A percentile compares a stretch with the other conserved stretches of the same genome.
Conservation (phyloP, 164 flowering plant genomes). For the Pachysandra terminalis region DNA sequence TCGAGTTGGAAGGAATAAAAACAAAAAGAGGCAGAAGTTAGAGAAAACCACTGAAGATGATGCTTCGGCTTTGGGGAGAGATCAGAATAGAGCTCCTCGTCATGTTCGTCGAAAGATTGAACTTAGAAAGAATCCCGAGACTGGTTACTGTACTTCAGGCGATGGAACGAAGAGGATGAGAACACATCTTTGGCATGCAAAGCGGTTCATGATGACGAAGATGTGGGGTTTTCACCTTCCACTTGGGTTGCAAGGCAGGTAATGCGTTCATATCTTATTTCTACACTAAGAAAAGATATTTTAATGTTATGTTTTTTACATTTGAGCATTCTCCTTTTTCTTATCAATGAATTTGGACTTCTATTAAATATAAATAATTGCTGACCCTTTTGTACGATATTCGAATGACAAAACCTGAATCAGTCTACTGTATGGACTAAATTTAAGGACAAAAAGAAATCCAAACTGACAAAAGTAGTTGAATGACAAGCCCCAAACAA, state of each 20-base stretch:
- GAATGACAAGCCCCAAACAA: no score
- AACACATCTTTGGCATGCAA: conserved; percentile 94
- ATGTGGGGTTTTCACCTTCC: conserved; percentile 88
- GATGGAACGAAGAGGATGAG: conserved; percentile 90
- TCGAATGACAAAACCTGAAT: no score
- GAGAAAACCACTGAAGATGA: conserved; percentile 12
- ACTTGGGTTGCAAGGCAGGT: conserved; percentile 81
- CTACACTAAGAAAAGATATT: no score
- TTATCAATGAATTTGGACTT: no score
- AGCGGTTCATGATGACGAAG: conserved; percentile 76
- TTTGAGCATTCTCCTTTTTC: no score
- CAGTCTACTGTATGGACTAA: no score
- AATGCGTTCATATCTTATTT: conserved; percentile 10
- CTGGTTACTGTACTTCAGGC: conserved; percentile 53
- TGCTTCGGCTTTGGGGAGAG: conserved; percentile 16
- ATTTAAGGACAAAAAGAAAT: no score
- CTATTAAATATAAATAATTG: no score
- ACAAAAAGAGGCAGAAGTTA: conserved; percentile 31
- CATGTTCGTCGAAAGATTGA: conserved; percentile 49
- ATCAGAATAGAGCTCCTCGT: conserved; percentile 40
- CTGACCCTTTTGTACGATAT: no score
- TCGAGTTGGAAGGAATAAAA: conserved; percentile 30
- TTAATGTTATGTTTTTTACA: no score
- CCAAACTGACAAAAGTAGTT: no score
- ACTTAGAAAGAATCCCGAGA: conserved; percentile 44